These are phyloP conservation scores for Dictyostelium citrinum DNA, from an alignment of 78 protist genomes.

Conservation along the genomic window DNA sequence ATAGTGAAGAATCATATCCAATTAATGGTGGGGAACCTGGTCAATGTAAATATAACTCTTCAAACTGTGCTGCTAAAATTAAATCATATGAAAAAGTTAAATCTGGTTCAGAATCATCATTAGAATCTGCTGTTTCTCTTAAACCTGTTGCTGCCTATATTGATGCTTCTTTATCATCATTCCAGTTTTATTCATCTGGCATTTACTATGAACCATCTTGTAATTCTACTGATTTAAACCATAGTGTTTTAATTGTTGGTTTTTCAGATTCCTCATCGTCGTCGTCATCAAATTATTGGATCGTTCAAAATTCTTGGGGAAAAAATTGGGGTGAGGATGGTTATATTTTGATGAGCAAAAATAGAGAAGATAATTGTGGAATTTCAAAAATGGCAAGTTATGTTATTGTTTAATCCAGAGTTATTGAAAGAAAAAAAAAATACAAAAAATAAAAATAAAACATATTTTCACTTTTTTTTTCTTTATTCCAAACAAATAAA, in stretches of 20 bases:
- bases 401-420: neutral
- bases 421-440: too few species aligned
- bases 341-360: slow-evolving; percentile 45
- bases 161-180: neutral
- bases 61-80: neutral
- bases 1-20: slow-evolving; percentile 89
- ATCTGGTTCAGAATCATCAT: neutral
- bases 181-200: neutral
- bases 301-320: neutral
- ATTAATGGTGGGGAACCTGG: slow-evolving; percentile 66
- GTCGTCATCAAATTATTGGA: neutral
- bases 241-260: neutral
- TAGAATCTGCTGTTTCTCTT: slow-evolving; percentile 2
- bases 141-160: neutral
- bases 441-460: too few species aligned
- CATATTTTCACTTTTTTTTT: too few species aligned
- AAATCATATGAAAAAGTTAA: neutral
- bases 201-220: neutral
- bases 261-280: neutral
- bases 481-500: too few species aligned
- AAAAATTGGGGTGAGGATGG: slow-evolving; percentile 70
- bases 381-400: slow-evolving; percentile 57
- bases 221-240: slow-evolving; percentile 82
- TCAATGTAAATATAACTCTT: neutral
- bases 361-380: slow-evolving; percentile 56